A percentile compares a stretch with the other conserved stretches of the same genome.
Conservation (phyloP, 2,329 filamentous ascomycete genomes). For the Exophiala sp. region DNA sequence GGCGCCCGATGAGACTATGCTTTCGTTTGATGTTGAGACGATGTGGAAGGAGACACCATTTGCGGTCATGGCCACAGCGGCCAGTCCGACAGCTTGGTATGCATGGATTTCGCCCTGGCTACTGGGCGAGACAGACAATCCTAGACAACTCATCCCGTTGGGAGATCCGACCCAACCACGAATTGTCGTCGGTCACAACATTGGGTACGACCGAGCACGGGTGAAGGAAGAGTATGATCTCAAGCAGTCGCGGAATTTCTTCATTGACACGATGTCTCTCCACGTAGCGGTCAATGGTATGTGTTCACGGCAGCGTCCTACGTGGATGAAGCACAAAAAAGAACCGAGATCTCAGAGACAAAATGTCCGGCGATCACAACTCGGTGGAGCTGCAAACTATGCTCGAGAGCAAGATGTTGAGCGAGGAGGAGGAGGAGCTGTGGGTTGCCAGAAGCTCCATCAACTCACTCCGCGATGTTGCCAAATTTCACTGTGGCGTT, state of each 20-base stretch:
- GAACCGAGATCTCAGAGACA: conserved; percentile 74
- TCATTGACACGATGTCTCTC: conserved; percentile 95
- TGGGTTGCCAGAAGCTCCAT: conserved; percentile 94
- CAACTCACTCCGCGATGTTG: conserved; percentile 91
- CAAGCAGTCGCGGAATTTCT: conserved; percentile 74
- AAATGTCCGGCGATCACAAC: conserved; percentile 64
- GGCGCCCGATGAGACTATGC: conserved; percentile 69
- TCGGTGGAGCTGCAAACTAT: conserved; percentile 65
- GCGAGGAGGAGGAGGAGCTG: conserved; percentile 83
- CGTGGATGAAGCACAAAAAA: conserved; percentile 98
- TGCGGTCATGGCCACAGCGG: conserved; percentile 94
- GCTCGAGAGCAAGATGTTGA: conserved; percentile 60
- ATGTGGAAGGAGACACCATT: conserved; percentile 91
- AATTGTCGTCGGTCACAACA: conserved; percentile 87
- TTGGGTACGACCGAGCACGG: conserved; percentile 88
- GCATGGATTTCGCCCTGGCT: conserved; percentile 96
- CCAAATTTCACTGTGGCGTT: conserved; percentile 89
- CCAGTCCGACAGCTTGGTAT: conserved; percentile 87
- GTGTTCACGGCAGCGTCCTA: conserved; percentile 93
- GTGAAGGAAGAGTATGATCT: conserved; percentile 84
- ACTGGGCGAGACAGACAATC: conserved; percentile 68
- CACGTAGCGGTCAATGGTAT: conserved; percentile 98
- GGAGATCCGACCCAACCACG: conserved; percentile 68
- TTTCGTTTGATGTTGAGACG: conserved; percentile 94
- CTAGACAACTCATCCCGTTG: conserved; percentile 77